Evolutionary conservation across 345 rosid genomes (phyloP).

Genomic region (Nephelium lappaceum): DNA sequence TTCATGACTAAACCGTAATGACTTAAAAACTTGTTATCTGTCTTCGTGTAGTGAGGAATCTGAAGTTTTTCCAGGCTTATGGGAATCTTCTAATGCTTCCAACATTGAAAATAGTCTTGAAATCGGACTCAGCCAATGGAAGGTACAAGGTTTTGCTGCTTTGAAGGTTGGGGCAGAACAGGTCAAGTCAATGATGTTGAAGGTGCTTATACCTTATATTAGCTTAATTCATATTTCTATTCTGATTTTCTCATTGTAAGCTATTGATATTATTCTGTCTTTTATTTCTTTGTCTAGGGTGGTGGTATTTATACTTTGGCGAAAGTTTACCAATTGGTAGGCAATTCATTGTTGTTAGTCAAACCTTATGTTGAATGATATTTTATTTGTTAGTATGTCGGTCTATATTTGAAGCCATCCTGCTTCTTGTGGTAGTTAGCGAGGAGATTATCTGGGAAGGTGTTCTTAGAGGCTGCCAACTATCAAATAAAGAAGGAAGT

Average conservation of each 20-base stretch:
- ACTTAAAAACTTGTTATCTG: conserved; percentile 19
- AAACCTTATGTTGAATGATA: background rate
- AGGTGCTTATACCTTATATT: conserved; percentile 42
- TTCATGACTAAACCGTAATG: conserved; percentile 1
- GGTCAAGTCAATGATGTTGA: conserved; percentile 70
- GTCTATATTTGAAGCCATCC: conserved; percentile 3
- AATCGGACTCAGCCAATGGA: conserved; percentile 70
- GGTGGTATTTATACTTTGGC: conserved; percentile 75
- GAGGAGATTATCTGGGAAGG: conserved; percentile 65
- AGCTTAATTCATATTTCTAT: conserved; percentile 3
- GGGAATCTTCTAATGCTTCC: conserved; percentile 49
- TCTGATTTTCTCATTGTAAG: conserved; percentile 8
- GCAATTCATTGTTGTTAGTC: conserved; percentile 22
- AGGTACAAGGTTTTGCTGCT: conserved; percentile 66
- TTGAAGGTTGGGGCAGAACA: conserved; percentile 58
- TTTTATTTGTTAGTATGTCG: conserved; percentile 20
- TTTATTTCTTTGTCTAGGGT: conserved; percentile 50
- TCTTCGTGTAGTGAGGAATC: conserved; percentile 63
- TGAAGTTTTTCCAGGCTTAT: conserved; percentile 53
- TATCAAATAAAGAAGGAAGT: conserved; percentile 79
- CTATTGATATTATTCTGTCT: conserved; percentile 10
- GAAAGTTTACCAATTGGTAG: conserved; percentile 78
- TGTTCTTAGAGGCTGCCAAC: conserved; percentile 78
- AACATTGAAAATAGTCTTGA: conserved; percentile 52
- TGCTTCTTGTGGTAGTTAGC: conserved; percentile 53